Evolutionary conservation across 129 eudicot genomes (phyloP).

Genomic region (Tagetes erecta): DNA sequence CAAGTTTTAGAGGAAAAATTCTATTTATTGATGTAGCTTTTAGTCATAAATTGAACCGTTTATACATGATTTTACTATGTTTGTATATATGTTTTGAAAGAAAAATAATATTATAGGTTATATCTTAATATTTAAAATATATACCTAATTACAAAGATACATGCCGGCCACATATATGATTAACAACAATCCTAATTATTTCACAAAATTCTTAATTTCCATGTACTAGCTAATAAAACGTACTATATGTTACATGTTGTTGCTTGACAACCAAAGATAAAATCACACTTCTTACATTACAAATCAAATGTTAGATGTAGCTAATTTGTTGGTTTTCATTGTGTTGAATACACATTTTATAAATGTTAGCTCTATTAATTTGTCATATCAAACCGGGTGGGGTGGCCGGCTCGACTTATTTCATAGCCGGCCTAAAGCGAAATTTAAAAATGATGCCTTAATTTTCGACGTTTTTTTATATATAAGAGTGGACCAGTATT

Average conservation of each 20-base stretch:
- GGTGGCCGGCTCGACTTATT: neutral
- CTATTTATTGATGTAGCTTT: neutral
- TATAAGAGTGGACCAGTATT: neutral
- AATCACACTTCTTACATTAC: too few species aligned
- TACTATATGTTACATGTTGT: too few species aligned
- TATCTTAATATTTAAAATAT: neutral
- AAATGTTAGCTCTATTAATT: neutral
- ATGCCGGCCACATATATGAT: neutral
- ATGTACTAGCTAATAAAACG: too few species aligned
- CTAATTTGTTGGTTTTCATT: neutral
- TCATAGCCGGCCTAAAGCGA: neutral
- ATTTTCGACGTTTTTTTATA: neutral
- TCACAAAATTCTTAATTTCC: too few species aligned
- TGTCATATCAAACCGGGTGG: neutral
- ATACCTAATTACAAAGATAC: neutral
- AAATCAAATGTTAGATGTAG: too few species aligned
- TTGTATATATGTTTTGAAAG: neutral
- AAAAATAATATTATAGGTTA: neutral
- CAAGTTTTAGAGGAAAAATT: conserved; percentile 10
- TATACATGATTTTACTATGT: neutral
- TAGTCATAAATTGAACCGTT: neutral
- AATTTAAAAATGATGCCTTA: too few species aligned
- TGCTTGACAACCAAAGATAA: too few species aligned
- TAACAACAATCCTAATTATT: neutral
- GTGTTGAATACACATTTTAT: neutral